Percentiles rank a stretch among this genome's conserved stretches.
These are phyloP conservation scores for Fonsecaea multimorphosa DNA, from an alignment of 2,329 filamentous ascomycete genomes.

Conservation along the genomic window DNA sequence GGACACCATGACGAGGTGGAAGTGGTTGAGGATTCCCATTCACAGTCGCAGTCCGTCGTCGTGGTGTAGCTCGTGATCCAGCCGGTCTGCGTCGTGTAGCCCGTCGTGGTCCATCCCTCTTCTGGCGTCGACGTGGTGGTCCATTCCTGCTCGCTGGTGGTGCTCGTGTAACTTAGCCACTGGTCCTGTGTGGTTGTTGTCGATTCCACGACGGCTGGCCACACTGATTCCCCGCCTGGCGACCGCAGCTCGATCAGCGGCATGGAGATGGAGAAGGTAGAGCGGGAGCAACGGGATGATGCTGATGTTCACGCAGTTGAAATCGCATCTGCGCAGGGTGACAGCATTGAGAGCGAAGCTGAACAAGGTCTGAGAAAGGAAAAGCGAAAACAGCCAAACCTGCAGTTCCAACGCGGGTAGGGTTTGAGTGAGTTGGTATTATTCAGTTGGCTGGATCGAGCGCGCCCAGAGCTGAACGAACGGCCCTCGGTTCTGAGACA, in stretches of 20 bases:
- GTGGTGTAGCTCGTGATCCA: slow-evolving; percentile 17
- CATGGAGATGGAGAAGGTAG: not conserved
- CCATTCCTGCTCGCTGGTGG: not conserved
- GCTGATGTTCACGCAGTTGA: not conserved
- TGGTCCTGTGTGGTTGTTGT: slow-evolving; percentile 1
- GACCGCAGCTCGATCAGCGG: slow-evolving; percentile 8
- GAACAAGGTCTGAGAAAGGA: not conserved
- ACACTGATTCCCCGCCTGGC: not conserved
- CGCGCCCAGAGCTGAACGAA: slow-evolving; percentile 4
- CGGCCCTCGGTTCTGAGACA: slow-evolving; percentile 9
- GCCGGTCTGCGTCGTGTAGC: slow-evolving; percentile 7
- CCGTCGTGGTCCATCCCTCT: not conserved
- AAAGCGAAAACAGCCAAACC: not conserved
- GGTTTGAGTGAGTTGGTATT: not conserved
- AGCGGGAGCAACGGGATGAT: not conserved
- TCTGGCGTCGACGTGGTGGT: not conserved
- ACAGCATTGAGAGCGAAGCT: not conserved
- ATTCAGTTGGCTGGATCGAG: slow-evolving; percentile 4
- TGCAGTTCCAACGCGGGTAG: not conserved
- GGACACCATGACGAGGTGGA: slow-evolving; percentile 11
- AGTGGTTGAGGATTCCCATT: not conserved
- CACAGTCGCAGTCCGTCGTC: slow-evolving; percentile 19
- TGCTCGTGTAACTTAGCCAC: slow-evolving; percentile 15
- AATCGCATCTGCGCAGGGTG: not conserved
- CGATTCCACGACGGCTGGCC: not conserved